A percentile compares a stretch with the other conserved stretches of the same genome.
Evolutionary conservation across 108 stramenopile genomes (phyloP).

Genomic region (Parietichytrium sp.): DNA sequence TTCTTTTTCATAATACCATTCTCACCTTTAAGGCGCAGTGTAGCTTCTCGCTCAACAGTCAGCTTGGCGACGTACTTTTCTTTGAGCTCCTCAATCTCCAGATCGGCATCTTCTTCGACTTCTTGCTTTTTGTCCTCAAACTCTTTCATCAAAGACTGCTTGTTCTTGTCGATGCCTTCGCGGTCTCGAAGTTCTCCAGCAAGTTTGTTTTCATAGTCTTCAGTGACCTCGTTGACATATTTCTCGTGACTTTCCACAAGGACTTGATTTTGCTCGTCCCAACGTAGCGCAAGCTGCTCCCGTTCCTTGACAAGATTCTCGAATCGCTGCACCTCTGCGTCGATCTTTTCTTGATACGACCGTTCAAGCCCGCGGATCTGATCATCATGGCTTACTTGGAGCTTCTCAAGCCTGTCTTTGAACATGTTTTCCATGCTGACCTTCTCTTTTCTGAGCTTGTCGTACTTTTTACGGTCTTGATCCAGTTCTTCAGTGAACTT

Average conservation of each 20-base stretch:
- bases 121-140: constrained; percentile 55
- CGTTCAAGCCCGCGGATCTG: constrained; percentile 59
- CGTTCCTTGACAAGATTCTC: constrained; percentile 51
- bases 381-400: constrained; percentile 61
- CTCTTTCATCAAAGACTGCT: constrained; percentile 44
- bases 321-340: constrained; percentile 61
- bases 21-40: constrained; percentile 62
- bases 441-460: constrained; percentile 55
- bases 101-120: constrained; percentile 66
- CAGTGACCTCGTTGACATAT: constrained; percentile 54
- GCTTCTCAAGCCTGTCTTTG: constrained; percentile 47
- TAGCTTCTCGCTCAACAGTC: constrained; percentile 53
- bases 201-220: constrained; percentile 61
- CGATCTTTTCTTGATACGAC: constrained; percentile 58
- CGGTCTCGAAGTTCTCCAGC: constrained; percentile 55
- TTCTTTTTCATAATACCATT: constrained; percentile 69
- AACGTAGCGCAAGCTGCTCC: constrained; percentile 52
- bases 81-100: constrained; percentile 61
- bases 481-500: constrained; percentile 65
- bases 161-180: constrained; percentile 47
- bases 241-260: constrained; percentile 55
- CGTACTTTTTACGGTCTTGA: constrained; percentile 57
- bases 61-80: constrained; percentile 57
- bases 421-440: constrained; percentile 54
- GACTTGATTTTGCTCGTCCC: constrained; percentile 50